A percentile compares a stretch with the other conserved stretches of the same genome.
These are phyloP conservation scores for Globisporangium parvum DNA, from an alignment of 352 stramenopile genomes.

Conservation along the genomic window DNA sequence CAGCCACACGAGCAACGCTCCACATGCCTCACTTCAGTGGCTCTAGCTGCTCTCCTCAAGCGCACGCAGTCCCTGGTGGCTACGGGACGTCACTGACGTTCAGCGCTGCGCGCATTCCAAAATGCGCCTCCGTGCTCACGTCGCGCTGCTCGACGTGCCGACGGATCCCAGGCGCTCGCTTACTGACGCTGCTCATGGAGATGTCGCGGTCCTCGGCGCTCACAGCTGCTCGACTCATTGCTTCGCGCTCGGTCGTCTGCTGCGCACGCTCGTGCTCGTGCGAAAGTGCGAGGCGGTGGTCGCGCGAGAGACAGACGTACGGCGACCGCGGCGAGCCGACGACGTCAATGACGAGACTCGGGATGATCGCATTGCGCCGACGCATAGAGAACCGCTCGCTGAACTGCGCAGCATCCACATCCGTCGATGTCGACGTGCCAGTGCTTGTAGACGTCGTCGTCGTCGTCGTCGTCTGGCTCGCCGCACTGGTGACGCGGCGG, in stretches of 20 bases:
- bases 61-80: too few species aligned
- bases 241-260: neutral
- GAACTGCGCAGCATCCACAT: slow-evolving; percentile 2
- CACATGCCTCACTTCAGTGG: too few species aligned
- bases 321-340: slow-evolving; percentile 39
- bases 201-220: neutral
- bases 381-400: slow-evolving; percentile 13
- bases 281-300: slow-evolving; percentile 26
- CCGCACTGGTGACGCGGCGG: slow-evolving; percentile 16
- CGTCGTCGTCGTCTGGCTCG: slow-evolving; percentile 8
- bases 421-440: neutral
- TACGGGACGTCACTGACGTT: slow-evolving; percentile 5
- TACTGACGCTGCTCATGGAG: neutral
- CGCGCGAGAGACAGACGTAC: slow-evolving; percentile 25
- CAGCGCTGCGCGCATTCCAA: slow-evolving; percentile 1
- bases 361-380: slow-evolving; percentile 57
- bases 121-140: neutral
- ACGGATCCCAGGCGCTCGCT: slow-evolving; percentile 6
- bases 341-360: slow-evolving; percentile 34
- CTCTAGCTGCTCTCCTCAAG: too few species aligned
- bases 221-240: neutral
- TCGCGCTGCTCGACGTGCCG: slow-evolving; percentile 4
- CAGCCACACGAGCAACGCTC: too few species aligned
- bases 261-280: slow-evolving; percentile 28
- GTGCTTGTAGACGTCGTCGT: neutral